Evolutionary conservation across 345 rosid genomes (phyloP).

Genomic region (Bretschneidera sinensis): DNA sequence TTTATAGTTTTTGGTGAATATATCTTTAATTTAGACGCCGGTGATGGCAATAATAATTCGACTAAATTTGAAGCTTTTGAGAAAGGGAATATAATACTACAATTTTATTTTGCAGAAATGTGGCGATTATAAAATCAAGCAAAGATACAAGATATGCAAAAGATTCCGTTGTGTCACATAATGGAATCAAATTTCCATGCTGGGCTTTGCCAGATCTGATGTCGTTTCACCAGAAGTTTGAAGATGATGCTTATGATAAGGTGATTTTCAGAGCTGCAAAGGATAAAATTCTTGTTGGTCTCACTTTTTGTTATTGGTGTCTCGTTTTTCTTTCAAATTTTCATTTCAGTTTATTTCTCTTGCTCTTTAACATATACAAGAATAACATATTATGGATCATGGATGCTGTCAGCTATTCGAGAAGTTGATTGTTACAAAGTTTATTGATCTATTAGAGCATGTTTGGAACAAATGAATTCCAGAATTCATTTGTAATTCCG

Average conservation of each 20-base stretch:
- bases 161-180: slow-evolving; percentile 79
- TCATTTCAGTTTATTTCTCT: background rate
- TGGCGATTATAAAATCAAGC: slow-evolving; percentile 76
- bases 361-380: background rate
- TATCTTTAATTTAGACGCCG: too few species aligned
- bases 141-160: slow-evolving; percentile 69
- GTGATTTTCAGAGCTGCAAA: slow-evolving; percentile 21
- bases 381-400: background rate
- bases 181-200: slow-evolving; percentile 73
- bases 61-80: too few species aligned
- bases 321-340: too few species aligned
- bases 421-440: too few species aligned
- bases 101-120: slow-evolving; percentile 41
- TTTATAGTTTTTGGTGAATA: too few species aligned
- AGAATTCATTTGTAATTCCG: too few species aligned
- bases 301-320: background rate
- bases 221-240: slow-evolving; percentile 46
- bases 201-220: slow-evolving; percentile 75
- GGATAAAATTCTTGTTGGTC: background rate
- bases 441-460: background rate
- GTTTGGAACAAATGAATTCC: too few species aligned
- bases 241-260: slow-evolving; percentile 59
- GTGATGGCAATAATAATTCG: too few species aligned
- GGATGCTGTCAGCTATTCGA: too few species aligned
- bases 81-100: too few species aligned